Percentiles rank a stretch among this genome's conserved stretches.
These are phyloP conservation scores for Vitis hybrid DNA, from an alignment of 177 flowering plant species.

Conservation along the genomic window DNA sequence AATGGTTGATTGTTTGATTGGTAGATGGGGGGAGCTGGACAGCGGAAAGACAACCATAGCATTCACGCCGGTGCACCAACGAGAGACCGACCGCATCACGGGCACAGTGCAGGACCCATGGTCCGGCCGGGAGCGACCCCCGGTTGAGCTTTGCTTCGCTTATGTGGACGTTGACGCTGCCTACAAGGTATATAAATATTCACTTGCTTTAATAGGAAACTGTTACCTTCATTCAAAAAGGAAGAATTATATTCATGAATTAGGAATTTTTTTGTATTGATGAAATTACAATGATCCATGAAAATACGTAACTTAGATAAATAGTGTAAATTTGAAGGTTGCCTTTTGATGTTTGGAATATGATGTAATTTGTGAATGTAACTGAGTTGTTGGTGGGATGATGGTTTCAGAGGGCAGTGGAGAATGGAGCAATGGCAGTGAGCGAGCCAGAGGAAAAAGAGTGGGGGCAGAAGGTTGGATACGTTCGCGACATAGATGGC, in stretches of 20 bases:
- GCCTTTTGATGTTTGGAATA: too few species aligned
- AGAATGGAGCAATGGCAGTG: conserved; percentile 72
- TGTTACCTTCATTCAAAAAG: too few species aligned
- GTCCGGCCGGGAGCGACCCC: conserved; percentile 31
- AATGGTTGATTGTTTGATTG: background rate
- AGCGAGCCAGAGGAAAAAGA: conserved; percentile 74
- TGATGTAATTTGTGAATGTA: too few species aligned
- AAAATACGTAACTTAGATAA: too few species aligned
- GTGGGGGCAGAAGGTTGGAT: conserved; percentile 93
- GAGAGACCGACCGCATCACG: conserved; percentile 72
- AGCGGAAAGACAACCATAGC: conserved; percentile 85
- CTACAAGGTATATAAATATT: conserved; percentile 45
- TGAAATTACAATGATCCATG: too few species aligned
- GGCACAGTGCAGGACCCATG: conserved; percentile 41
- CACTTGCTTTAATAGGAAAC: background rate
- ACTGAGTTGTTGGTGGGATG: background rate
- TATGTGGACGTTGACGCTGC: conserved; percentile 79
- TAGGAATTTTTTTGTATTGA: too few species aligned
- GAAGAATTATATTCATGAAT: too few species aligned
- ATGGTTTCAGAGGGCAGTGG: conserved; percentile 68
- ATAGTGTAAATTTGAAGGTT: too few species aligned
- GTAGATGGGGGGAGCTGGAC: conserved; percentile 82
- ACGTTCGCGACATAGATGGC: conserved; percentile 78
- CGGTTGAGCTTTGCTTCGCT: conserved; percentile 68
- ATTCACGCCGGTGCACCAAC: conserved; percentile 73